Percentiles rank a stretch among this genome's conserved stretches.
Evolutionary conservation across 176 grass and related monocot species (phyloP).

Genomic region (Oryza brachyantha): DNA sequence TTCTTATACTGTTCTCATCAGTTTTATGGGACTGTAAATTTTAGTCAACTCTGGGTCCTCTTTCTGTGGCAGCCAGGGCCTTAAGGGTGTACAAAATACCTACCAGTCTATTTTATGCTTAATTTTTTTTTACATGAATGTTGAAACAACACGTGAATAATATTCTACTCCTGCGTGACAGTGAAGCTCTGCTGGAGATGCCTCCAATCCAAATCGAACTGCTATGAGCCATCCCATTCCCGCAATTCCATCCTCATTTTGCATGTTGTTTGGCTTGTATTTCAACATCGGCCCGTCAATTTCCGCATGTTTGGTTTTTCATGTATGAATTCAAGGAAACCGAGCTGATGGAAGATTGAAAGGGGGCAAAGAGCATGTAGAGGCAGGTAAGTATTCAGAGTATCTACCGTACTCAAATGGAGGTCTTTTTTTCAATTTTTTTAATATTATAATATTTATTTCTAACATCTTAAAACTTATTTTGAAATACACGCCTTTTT

Average conservation of each 20-base stretch:
- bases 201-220: background rate
- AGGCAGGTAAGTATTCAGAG: background rate
- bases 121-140: slow-evolving; percentile 18
- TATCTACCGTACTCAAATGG: background rate
- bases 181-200: background rate
- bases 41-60: slow-evolving; percentile 23
- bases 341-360: background rate
- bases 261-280: background rate
- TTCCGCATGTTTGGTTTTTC: background rate
- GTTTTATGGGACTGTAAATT: slow-evolving; percentile 33
- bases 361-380: too few relatives aligned
- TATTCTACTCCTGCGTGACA: background rate
- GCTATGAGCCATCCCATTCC: background rate
- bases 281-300: background rate
- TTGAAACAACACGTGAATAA: slow-evolving; percentile 14
- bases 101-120: background rate
- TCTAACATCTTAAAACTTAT: too few relatives aligned
- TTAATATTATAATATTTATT: too few relatives aligned
- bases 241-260: background rate
- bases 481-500: too few relatives aligned
- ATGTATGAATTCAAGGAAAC: background rate
- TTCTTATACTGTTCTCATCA: slow-evolving; percentile 21
- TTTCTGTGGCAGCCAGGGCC: background rate
- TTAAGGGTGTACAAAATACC: slow-evolving; percentile 21
- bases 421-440: too few relatives aligned